phyloP scores from a whole-genome alignment of 2,329 filamentous ascomycete species.

The Aspergillus quadricinctus region DNA sequence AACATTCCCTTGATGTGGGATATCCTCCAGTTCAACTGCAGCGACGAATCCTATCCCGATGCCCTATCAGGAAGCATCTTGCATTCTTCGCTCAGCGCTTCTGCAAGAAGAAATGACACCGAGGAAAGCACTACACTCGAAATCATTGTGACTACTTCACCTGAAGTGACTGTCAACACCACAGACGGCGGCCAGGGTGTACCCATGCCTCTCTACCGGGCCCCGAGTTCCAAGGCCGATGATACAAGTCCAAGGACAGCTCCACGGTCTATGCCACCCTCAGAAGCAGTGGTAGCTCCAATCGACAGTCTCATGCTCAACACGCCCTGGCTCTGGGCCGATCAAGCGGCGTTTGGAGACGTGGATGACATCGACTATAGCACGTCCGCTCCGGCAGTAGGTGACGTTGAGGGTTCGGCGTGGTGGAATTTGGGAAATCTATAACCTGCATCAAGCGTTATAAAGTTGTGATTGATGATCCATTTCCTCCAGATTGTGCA shows the following conservation, averaged over 20 bases:
- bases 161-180: constrained; percentile 50
- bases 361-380: constrained; percentile 28
- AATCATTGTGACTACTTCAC: constrained; percentile 50
- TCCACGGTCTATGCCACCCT: background rate
- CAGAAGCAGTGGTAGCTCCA: constrained; percentile 27
- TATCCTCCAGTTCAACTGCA: constrained; percentile 47
- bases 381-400: constrained; percentile 22
- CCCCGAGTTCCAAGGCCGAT: constrained; percentile 1
- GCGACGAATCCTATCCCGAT: constrained; percentile 29
- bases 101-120: constrained; percentile 27
- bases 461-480: background rate
- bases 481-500: background rate
- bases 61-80: constrained; percentile 39
- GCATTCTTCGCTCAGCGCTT: constrained; percentile 38
- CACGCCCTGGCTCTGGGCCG: constrained; percentile 34
- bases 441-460: constrained; percentile 9
- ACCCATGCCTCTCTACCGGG: constrained; percentile 32
- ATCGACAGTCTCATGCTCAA: constrained; percentile 33
- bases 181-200: constrained; percentile 50
- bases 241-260: background rate
- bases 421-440: constrained; percentile 36
- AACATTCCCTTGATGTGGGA: constrained; percentile 53
- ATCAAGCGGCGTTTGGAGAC: constrained; percentile 28
- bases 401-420: constrained; percentile 29
- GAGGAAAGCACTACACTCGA: constrained; percentile 42